Evolutionary conservation across 2,329 filamentous ascomycete genomes (phyloP), one percentile per base, ranked within the genome.

Genomic region (Aurifilum marmelostoma): DNA sequence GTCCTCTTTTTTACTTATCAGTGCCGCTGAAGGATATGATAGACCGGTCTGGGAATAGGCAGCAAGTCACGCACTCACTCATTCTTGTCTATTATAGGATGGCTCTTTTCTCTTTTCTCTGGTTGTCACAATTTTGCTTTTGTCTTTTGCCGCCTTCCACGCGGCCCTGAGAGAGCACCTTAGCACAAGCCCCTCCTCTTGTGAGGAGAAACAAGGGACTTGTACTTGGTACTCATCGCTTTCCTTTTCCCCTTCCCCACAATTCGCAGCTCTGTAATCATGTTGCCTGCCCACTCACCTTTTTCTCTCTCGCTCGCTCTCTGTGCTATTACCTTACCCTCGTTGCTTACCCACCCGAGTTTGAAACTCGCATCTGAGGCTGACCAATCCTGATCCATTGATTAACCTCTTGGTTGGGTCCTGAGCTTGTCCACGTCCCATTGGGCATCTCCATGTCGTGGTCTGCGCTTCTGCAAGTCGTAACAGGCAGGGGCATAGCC

Each of bases 401-500:
- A 65, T 65, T 34, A 29, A 34, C 62, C 29, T 21, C 29, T 12
- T 8, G 27, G 21, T 16, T 1, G 47, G 32, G 24, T 27, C 21
- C 8, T 47, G 3, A 21, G 43, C 21, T n/a, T 54, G 50, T 37
- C 50, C 14, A 41, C 27, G 50, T 65, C 41, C 41, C 63, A 65
- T 58, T n/a, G 32, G 50, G 50, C 63, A 41, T 65, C n/a, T 58
- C 63, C 63, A 58, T 65, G 63, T 56, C 34, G 34, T 4, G 50
- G 32, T 29, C 37, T 62, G 16, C 54, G 34, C 34, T 58, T 32
- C 37, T 65, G 63, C 63, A 58, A 47, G 50, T 37, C 29, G 18
- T 21, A 11, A 34, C 39, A 65, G 58, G 63, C 63, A 65, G 37
- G n/a, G 52, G 52, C 52, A 43, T 18, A 21, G 63, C 52, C 63